Evolutionary conservation across 768 basidiomycete genomes (phyloP).

Genomic region (Pholiota conissans): DNA sequence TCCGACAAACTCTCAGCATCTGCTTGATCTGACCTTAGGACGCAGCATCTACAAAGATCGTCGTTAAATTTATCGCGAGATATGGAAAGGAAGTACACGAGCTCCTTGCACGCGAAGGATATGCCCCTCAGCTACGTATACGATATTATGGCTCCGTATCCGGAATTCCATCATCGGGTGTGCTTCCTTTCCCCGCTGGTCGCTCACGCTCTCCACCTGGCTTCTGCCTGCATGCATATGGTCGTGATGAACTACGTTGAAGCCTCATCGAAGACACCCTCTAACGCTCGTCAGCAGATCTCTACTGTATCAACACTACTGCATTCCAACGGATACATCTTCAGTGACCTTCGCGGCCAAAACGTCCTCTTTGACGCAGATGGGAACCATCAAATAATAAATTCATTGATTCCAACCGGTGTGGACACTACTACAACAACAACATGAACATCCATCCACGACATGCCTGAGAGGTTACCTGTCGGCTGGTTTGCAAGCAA

Average conservation of each 20-base stretch:
- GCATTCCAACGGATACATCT: conserved; percentile 32
- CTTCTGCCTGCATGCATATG: conserved; percentile 23
- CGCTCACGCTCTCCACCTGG: conserved; percentile 14
- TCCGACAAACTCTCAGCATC: too few relatives aligned
- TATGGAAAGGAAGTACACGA: too few relatives aligned
- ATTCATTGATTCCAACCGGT: conserved; percentile 40
- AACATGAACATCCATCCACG: conserved; percentile 6
- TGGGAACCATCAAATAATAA: conserved; percentile 21
- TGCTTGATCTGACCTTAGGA: too few relatives aligned
- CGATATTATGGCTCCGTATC: conserved; percentile 27
- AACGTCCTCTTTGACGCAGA: conserved; percentile 30
- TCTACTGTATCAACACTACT: conserved; percentile 8
- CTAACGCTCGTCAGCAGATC: conserved; percentile 22
- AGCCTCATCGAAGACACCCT: conserved; percentile 2
- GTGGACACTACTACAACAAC: conserved; percentile 28
- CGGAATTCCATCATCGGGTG: not conserved
- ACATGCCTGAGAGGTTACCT: conserved; percentile 2
- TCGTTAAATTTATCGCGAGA: too few relatives aligned
- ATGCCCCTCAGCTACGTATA: conserved; percentile 32
- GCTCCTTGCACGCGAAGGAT: conserved; percentile 24
- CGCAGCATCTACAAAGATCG: too few relatives aligned
- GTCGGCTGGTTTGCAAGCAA: conserved; percentile 5
- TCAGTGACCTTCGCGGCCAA: conserved; percentile 33
- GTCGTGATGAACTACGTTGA: conserved; percentile 41
- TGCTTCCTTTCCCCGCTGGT: not conserved